Evolutionary conservation across 306 rosid species (phyloP), one percentile per base, ranked within the genome.

Genomic region (Inga oerstediana): DNA sequence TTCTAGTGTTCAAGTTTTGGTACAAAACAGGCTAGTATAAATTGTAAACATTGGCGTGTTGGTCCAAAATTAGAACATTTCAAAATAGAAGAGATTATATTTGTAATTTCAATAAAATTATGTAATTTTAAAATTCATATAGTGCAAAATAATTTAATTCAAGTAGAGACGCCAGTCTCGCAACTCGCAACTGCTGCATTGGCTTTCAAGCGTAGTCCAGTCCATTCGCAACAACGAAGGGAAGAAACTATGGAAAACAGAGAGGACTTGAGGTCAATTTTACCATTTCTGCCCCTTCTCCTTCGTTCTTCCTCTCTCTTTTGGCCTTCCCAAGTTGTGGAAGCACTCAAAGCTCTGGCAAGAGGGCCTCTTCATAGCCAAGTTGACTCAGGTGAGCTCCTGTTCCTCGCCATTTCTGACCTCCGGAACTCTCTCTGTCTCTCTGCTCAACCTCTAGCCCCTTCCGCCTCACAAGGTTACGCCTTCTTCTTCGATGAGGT

Each of bases 401-500:
- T 95, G 13, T 89, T 84, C 88, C 34, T 10, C 69, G 86, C 90
- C 83, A 91, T 93, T 81, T 84, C 94, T 17, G 82, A 86, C 59
- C 88, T 95, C 85, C 84, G 93, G 14, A 79, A 34, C 78, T 84
- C 92, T 76, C 90, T 93, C 75, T 88, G 88, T 45, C 89, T 91
- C 89, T 86, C 90, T 19, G 11, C 76, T 17, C 58, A 81, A 1
- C 87, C 88, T 30, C 74, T 91, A 66, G 80, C 91, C 84, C 82
- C 91, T 81, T 89, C 84, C 12, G 78, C 89, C 39, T 59, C 83
- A 3, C 85, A 66, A 11, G 97, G 99, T 15, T 95, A 91, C 80
- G 80, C 88, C 27, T 84, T 95, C 79, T 95, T 92, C 85, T 95
- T 95, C 86, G 92, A 93, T 34, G 89, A 92, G 91, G 98, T 95